phyloP scores from a whole-genome alignment of 352 stramenopile species.

The Pythium angustatum region DNA sequence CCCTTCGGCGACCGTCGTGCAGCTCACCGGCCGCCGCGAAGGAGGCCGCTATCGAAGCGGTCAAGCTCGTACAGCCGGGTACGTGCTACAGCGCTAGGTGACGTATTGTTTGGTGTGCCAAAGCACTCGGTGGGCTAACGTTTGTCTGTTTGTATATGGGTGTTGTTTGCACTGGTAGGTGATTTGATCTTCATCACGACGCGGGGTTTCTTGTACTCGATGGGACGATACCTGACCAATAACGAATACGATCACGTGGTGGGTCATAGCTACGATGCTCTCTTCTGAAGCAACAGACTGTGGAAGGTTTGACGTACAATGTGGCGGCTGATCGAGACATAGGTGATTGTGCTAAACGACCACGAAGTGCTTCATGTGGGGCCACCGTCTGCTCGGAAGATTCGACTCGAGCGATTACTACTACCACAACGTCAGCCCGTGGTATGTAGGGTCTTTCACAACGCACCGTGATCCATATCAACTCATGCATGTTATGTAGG shows the following conservation, averaged over 20 bases:
- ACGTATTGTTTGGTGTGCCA: too few species aligned
- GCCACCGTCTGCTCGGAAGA: constrained; percentile 49
- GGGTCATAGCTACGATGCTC: not conserved
- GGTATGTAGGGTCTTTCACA: constrained; percentile 27
- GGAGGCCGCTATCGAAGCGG: constrained; percentile 53
- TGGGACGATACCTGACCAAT: constrained; percentile 56
- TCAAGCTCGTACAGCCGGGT: constrained; percentile 68
- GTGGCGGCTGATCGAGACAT: not conserved
- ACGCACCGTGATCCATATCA: not conserved
- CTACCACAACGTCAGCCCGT: constrained; percentile 71
- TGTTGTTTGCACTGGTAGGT: constrained; percentile 29
- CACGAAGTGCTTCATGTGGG: constrained; percentile 65
- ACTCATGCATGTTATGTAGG: constrained; percentile 27
- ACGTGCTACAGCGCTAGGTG: too few species aligned
- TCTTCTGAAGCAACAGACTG: too few species aligned
- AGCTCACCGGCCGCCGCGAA: constrained; percentile 65
- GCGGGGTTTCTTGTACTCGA: constrained; percentile 66
- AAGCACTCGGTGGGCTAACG: not conserved
- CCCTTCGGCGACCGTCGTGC: not conserved
- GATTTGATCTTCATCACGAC: constrained; percentile 84
- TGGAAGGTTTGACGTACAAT: too few species aligned
- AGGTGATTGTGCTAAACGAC: constrained; percentile 71
- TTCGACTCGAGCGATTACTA: constrained; percentile 67
- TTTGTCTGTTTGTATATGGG: not conserved
- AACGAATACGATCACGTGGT: constrained; percentile 82